Base-by-base conservation (phyloP, 148 eudicot genomes). In the Heliosperma pusillum region DNA sequence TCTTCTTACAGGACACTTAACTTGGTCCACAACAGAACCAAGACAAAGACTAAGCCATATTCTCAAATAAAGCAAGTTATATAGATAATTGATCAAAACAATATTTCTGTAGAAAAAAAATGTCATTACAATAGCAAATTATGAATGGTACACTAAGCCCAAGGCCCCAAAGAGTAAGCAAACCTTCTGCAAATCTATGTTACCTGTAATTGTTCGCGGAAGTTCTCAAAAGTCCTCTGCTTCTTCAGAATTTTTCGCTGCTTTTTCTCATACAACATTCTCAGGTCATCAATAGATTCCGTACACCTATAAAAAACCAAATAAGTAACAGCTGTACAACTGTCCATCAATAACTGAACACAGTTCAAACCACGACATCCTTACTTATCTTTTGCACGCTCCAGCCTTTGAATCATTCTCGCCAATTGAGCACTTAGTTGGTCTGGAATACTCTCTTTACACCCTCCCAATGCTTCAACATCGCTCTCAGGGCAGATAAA, bases 271-370 rank as follows among this genome's bases (percentile, higher is more conserved):
- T 83, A 85, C 80, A 88, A 20, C 84, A 84, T 80, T 56, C 89
- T 84, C 61, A 95, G 87, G 73, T 92, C 97, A 73, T 90, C 97
- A 73, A 95, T 84, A 58, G 97, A 86, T 74, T 95, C 99, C 5
- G 89, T 74, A 83, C 76, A 87, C 65, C 99, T 95, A 89, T 77
- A 86, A 72, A 47, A n/a, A 76, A 36, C 15, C 55, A 76, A 67
- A 68, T 47, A 61, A 79, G 26, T 29, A 72, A 3, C 33, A 69
- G 75, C 27, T 21, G 10, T 25, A 15, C n/a, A 76, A 69, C 69
- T 53, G 50, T 61, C 29, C 20, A 30, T 61, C 5, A 9, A 72
- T 50, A 50, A 50, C 5, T 13, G 55, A 50, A 55, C 33, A 55
- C 63, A 53, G 25, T 69, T 52, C 60, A 65, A 60, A 77, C 27